Evolutionary conservation across 805 yeast genomes (phyloP), one percentile per base, ranked within the genome.

Genomic region (Metschnikowia kofuensis): DNA sequence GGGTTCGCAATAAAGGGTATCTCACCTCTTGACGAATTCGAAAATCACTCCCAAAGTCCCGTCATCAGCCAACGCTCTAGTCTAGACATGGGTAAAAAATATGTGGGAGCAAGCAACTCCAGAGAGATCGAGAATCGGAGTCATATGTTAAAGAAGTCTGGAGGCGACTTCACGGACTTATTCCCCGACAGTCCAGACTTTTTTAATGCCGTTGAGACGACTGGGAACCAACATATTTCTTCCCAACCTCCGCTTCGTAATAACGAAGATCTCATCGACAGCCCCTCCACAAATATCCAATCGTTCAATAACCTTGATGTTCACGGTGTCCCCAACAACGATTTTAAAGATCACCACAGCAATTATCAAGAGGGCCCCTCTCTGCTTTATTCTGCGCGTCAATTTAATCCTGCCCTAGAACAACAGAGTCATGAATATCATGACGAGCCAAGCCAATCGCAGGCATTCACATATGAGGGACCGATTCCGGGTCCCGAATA

Each of bases 161-260:
- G 46, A 21, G 41, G 16, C 40, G 58, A 50, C 34, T 51, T 50
- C 45, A 51, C 47, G 4, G 50, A 51, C 38, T 44, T 50, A n/a
- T 49, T 44, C 44, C 42, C 55, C 8, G 54, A 49, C 34, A 53
- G 59, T 12, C 60, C 63, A 1, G 56, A 58, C 38, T 59, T 58
- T 32, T 53, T 57, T 36, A 49, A 45, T 31, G 34, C 55, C 15
- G 58, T 56, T n/a, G 53, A 47, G n/a, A 49, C 59, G 12, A 55
- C 57, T 1, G 40, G 38, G 13, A 46, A 31, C 14, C 48, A 45
- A 9, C 47, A 45, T 8, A 32, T 48, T 11, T 15, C 48, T 4
- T 30, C 50, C 6, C 54, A 51, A 32, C 36, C 15, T 31, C 15
- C 49, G 13, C 29, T 36, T 21, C 44, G 42, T 27, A 49, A 48